Base-by-base conservation (phyloP, 2,329 filamentous ascomycete genomes). In the Chaetothyriales sp. region DNA sequence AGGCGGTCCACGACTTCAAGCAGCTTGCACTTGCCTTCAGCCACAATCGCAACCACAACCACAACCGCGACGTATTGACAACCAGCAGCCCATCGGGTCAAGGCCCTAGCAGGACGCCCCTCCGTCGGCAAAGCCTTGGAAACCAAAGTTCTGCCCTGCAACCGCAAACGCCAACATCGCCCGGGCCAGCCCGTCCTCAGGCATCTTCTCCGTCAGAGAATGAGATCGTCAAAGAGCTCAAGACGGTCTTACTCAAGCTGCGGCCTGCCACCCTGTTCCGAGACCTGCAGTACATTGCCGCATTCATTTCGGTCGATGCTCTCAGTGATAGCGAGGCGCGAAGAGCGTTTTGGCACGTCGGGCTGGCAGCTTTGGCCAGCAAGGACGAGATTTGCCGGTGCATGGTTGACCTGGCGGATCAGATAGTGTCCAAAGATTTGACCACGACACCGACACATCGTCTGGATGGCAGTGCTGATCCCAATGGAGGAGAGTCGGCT, bases 321-420 rank as follows among this genome's bases (percentile, higher is more conserved):
- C 66, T 82, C 10, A 77, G 79, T 64, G 75, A 75, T 59, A 75
- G 73, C 2, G 73, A 76, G 15, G 71, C 73, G 48, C 74, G 79
- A 42, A 92, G 88, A 59, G 86, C 89, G 0, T 96, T 96, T 64
- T 86, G 88, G 78, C 86, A 95, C 60, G 84, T 88, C 22, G 87
- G 86, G 0, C 76, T 95, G 5, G 90, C 92, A 0, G 88, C 90
- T 1, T 73, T 95, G n/a, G 79, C 81, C 36, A 75, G 95, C 49
- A 96, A 95, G 66, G 81, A 86, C 57, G 87, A 95, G 57, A 81
- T 92, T 3, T 90, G 86, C 66, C 79, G 81, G 46, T 86, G 85
- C 48, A 94, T 85, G 79, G 78, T 86, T n/a, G 80, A 84, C 61
- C 78, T 84, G 45, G 81, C 82, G 10, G 79, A 86, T 65, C 73